Percentiles rank a stretch among this genome's conserved stretches.
These are phyloP conservation scores for Venturia nashicola DNA, from an alignment of 2,329 filamentous ascomycete genomes.

Conservation along the genomic window DNA sequence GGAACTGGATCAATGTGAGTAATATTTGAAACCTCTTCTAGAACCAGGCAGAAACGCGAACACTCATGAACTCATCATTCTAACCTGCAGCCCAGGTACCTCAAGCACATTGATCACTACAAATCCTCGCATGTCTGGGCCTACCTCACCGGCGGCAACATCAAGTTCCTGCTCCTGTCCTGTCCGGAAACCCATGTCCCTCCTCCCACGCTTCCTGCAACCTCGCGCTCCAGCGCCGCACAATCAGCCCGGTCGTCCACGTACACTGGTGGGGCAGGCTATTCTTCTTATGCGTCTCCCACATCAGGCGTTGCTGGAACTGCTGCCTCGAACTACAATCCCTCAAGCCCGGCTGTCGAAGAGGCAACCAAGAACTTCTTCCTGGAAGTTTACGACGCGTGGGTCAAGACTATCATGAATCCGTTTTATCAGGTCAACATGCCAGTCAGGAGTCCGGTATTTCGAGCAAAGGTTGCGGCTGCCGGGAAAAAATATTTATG, in stretches of 20 bases:
- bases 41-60: neutral
- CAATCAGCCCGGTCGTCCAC: conserved; percentile 12
- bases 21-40: neutral
- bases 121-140: conserved; percentile 91
- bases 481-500: conserved; percentile 87
- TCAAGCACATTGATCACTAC: conserved; percentile 94
- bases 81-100: conserved; percentile 50
- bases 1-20: conserved; percentile 67
- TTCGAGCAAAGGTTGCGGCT: conserved; percentile 67
- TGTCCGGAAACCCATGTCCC: conserved; percentile 47
- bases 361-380: conserved; percentile 95
- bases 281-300: conserved; percentile 19
- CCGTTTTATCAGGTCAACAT: conserved; percentile 85
- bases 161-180: conserved; percentile 89
- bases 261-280: conserved; percentile 17
- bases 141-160: conserved; percentile 85
- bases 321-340: conserved; percentile 41
- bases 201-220: conserved; percentile 31
- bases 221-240: conserved; percentile 16
- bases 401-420: conserved; percentile 94
- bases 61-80: neutral
- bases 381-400: conserved; percentile 87
- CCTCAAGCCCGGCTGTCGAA: conserved; percentile 79
- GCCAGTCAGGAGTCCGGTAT: conserved; percentile 76
- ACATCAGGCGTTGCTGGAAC: conserved; percentile 35